These are phyloP conservation scores for Austroboletus rostrupii DNA, from an alignment of 1,284 basidiomycete species.

Conservation along the genomic window DNA sequence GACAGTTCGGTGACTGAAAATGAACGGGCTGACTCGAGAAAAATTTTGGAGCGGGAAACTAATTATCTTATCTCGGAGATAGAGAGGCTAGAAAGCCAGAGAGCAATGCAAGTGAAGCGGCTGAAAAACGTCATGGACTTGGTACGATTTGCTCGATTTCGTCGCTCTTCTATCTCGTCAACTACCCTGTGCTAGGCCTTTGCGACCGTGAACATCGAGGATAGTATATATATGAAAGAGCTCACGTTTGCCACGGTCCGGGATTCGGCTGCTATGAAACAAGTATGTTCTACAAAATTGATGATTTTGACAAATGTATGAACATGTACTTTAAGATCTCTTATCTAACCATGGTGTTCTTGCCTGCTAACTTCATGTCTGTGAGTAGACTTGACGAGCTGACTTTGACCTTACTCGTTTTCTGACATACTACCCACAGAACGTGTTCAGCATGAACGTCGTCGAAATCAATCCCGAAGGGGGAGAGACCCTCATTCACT, in stretches of 20 bases:
- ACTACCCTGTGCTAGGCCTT: slow-evolving; percentile 36
- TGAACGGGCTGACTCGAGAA: slow-evolving; percentile 16
- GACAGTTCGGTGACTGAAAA: slow-evolving; percentile 14
- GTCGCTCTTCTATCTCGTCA: background rate
- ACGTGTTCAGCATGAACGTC: slow-evolving; percentile 49
- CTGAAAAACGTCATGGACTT: slow-evolving; percentile 53
- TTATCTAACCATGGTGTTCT: slow-evolving; percentile 55
- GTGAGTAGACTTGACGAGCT: slow-evolving; percentile 32
- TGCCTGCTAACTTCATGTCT: slow-evolving; percentile 50
- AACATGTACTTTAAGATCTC: slow-evolving; percentile 28
- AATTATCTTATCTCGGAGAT: slow-evolving; percentile 43
- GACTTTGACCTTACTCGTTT: background rate
- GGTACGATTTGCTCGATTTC: slow-evolving; percentile 29
- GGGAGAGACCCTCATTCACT: slow-evolving; percentile 36
- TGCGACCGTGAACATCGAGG: slow-evolving; percentile 47
- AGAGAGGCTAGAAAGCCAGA: slow-evolving; percentile 39
- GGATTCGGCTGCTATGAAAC: slow-evolving; percentile 53
- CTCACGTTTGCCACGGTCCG: slow-evolving; percentile 44
- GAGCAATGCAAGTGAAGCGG: slow-evolving; percentile 43
- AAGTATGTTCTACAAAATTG: slow-evolving; percentile 25
- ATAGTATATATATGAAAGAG: slow-evolving; percentile 44
- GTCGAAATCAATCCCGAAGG: slow-evolving; percentile 31
- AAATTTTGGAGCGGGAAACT: slow-evolving; percentile 42
- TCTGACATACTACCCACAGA: slow-evolving; percentile 19
- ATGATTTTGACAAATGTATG: background rate